phyloP scores from a whole-genome alignment of 2,329 filamentous ascomycete species.

The Phialemonium atrogriseum region DNA sequence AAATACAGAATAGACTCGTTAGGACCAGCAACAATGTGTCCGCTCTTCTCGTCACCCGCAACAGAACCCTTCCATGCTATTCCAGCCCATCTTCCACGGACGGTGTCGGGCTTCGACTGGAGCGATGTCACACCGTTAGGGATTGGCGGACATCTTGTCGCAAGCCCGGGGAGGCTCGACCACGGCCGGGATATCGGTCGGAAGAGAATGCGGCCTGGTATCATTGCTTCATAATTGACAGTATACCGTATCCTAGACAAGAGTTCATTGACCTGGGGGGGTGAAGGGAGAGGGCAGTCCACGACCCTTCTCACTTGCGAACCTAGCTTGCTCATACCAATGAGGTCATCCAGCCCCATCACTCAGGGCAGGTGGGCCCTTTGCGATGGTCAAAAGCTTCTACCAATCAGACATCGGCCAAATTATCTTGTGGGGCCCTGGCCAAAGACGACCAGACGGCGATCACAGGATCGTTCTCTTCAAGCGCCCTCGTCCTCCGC shows the following conservation, averaged over 20 bases:
- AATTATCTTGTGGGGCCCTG: no score
- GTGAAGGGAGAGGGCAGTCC: constrained; percentile 1
- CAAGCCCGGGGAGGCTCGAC: constrained; percentile 3
- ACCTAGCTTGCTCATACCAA: constrained; percentile 7
- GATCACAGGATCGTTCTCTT: no score
- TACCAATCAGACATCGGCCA: no score
- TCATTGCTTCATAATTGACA: constrained; percentile 26
- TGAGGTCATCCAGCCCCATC: constrained; percentile 12
- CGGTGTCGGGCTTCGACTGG: no score
- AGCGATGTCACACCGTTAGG: no score
- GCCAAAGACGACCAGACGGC: no score
- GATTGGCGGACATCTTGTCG: constrained; percentile 11
- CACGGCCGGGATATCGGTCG: constrained; percentile 24
- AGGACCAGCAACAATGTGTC: constrained; percentile 68
- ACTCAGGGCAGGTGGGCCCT: constrained; percentile 3
- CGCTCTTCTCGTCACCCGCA: constrained; percentile 57
- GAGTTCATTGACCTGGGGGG: no score
- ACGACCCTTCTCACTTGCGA: no score
- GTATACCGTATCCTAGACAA: no score
- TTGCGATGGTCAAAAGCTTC: no score
- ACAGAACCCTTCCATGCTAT: constrained; percentile 33
- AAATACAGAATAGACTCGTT: constrained; percentile 86
- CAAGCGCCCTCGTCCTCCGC: no score
- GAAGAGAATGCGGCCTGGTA: constrained; percentile 20
- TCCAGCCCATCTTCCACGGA: no score